Conservation (phyloP, 345 rosid species). For the Linum lewisii region DNA sequence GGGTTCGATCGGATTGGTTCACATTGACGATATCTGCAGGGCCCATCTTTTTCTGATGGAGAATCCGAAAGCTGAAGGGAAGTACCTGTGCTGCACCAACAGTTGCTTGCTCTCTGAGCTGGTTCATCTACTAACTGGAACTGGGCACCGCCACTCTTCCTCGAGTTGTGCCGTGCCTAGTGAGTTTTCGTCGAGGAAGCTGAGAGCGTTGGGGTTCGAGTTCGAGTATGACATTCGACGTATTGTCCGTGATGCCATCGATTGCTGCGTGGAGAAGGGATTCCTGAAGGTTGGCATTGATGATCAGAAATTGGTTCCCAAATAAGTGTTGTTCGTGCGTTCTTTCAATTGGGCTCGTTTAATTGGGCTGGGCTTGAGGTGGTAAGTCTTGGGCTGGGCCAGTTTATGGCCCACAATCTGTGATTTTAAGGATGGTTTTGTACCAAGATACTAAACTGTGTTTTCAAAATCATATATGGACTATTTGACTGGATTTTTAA, state of each 20-base stretch:
- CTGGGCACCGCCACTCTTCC: no score
- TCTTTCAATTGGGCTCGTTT: no score
- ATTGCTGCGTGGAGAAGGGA: slow-evolving; percentile 27
- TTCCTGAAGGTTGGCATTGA: slow-evolving; percentile 16
- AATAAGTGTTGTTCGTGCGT: no score
- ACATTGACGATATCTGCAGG: slow-evolving; percentile 63
- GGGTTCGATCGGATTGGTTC: slow-evolving; percentile 72
- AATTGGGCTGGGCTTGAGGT: no score
- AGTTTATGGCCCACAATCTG: no score
- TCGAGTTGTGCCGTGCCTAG: slow-evolving; percentile 28
- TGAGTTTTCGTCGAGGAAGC: slow-evolving; percentile 62
- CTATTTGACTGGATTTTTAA: no score
- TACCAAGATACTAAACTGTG: no score
- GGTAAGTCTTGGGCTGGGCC: no score
- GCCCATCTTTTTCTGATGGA: slow-evolving; percentile 42
- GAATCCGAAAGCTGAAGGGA: neutral
- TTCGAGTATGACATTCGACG: slow-evolving; percentile 47
- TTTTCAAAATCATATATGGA: no score
- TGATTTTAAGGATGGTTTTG: no score
- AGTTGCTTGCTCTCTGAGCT: slow-evolving; percentile 3
- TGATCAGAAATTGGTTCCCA: no score
- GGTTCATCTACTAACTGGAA: neutral
- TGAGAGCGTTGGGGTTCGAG: slow-evolving; percentile 51
- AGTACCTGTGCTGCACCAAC: neutral
- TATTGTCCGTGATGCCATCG: slow-evolving; percentile 39